Evolutionary conservation across 148 eudicot genomes (phyloP).

Genomic region (Chenopodium suecicum): DNA sequence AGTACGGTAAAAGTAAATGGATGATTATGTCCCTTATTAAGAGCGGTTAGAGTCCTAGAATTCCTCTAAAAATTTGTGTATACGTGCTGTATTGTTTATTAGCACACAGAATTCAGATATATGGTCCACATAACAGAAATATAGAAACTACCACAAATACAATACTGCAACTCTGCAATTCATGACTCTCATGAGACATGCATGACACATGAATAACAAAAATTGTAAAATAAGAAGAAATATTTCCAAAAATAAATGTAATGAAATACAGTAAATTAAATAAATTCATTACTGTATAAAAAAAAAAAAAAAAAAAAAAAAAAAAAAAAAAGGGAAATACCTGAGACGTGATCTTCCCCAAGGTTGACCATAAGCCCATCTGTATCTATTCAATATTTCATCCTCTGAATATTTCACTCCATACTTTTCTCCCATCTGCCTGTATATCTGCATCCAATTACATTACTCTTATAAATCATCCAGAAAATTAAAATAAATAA

Average conservation of each 20-base stretch:
- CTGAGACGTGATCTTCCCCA: constrained; percentile 95
- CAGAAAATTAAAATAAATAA: not conserved
- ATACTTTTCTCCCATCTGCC: constrained; percentile 88
- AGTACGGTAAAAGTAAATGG: too few species aligned
- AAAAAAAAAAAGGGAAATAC: constrained; percentile 24
- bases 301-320: not conserved
- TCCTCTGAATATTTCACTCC: constrained; percentile 75
- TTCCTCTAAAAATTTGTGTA: not conserved
- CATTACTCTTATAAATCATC: too few species aligned
- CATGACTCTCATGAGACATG: not conserved
- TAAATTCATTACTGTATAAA: not conserved
- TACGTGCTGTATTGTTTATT: too few species aligned
- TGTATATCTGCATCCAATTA: constrained; percentile 55
- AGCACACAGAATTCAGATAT: not conserved
- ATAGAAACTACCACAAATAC: not conserved
- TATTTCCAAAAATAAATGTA: not conserved
- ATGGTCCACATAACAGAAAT: constrained; percentile 14
- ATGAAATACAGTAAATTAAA: not conserved
- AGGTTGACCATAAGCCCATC: constrained; percentile 92
- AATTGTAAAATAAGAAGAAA: not conserved
- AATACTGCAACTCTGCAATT: not conserved
- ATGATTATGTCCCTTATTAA: too few species aligned
- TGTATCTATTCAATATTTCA: constrained; percentile 73
- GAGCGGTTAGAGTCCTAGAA: too few species aligned
- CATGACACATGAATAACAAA: not conserved